These are phyloP conservation scores for Medicago ruthenica DNA, from an alignment of 306 rosid species.

Conservation along the genomic window DNA sequence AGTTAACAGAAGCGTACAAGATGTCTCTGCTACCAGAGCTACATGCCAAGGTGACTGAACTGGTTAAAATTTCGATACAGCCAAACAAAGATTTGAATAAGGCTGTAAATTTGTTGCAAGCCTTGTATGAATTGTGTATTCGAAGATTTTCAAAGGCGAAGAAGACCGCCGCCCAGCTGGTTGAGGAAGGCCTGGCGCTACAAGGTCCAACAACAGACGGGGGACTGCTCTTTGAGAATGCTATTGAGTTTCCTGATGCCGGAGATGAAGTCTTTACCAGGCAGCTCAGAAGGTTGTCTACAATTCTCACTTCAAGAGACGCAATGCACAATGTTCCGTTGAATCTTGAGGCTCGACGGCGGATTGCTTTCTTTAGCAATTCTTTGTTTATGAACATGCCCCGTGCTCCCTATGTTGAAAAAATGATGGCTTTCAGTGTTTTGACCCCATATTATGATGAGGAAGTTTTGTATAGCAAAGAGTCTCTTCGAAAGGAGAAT, in stretches of 20 bases:
- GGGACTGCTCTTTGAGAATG: slow-evolving; percentile 78
- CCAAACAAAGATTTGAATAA: slow-evolving; percentile 53
- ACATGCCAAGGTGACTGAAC: slow-evolving; percentile 69
- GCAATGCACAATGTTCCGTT: slow-evolving; percentile 82
- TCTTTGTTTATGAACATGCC: slow-evolving; percentile 98
- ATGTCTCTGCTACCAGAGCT: slow-evolving; percentile 65
- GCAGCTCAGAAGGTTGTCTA: slow-evolving; percentile 76
- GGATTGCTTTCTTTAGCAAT: slow-evolving; percentile 91
- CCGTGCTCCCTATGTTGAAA: slow-evolving; percentile 85
- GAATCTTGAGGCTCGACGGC: slow-evolving; percentile 81
- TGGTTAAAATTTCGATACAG: slow-evolving; percentile 64
- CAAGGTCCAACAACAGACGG: slow-evolving; percentile 46
- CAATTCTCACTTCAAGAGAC: slow-evolving; percentile 87
- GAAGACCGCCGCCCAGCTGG: slow-evolving; percentile 56
- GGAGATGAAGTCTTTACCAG: slow-evolving; percentile 60
- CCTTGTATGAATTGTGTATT: slow-evolving; percentile 75
- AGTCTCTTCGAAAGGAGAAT: slow-evolving; percentile 67
- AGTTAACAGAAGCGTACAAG: slow-evolving; percentile 50
- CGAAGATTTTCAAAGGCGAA: slow-evolving; percentile 71
- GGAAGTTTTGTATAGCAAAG: slow-evolving; percentile 76
- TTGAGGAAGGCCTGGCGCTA: slow-evolving; percentile 68
- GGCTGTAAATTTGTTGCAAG: slow-evolving; percentile 81
- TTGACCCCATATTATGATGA: slow-evolving; percentile 93
- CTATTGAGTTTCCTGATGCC: slow-evolving; percentile 65
- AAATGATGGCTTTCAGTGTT: slow-evolving; percentile 90